phyloP scores from a whole-genome alignment of 805 yeast genomes.

The Cyberlindnera meyerae region DNA sequence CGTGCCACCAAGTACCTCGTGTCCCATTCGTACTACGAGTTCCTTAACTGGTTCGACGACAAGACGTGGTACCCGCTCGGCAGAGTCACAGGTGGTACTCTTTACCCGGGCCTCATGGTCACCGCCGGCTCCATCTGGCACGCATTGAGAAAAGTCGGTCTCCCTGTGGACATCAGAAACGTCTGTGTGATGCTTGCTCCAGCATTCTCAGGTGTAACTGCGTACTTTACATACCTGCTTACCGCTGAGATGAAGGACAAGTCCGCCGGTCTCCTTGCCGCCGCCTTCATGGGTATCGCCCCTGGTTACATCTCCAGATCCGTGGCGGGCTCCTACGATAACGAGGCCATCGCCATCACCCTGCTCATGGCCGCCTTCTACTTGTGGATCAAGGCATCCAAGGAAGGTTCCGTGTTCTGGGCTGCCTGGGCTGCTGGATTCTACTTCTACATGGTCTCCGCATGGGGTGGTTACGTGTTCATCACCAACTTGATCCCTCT shows the following conservation, averaged over 20 bases:
- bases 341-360: constrained; percentile 97
- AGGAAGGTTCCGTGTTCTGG: constrained; percentile 82
- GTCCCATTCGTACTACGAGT: constrained; percentile 77
- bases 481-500: constrained; percentile 96
- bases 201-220: constrained; percentile 89
- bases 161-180: constrained; percentile 93
- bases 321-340: constrained; percentile 98
- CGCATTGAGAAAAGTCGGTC: constrained; percentile 52
- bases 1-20: constrained; percentile 94
- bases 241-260: constrained; percentile 87
- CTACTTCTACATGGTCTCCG: constrained; percentile 98
- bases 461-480: constrained; percentile 99
- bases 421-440: constrained; percentile 79
- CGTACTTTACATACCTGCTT: constrained; percentile 80
- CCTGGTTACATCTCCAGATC: constrained; percentile 98
- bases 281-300: constrained; percentile 93
- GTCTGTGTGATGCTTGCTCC: constrained; percentile 96
- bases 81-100: constrained; percentile 97
- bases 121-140: constrained; percentile 91
- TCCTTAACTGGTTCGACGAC: constrained; percentile 97
- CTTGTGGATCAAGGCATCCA: constrained; percentile 92
- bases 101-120: constrained; percentile 98
- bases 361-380: constrained; percentile 91
- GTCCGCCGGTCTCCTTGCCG: constrained; percentile 87
- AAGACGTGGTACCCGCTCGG: constrained; percentile 99